Percentiles rank a stretch among this genome's conserved stretches.
These are phyloP conservation scores for Aspergillus chevalieri DNA, from an alignment of 2,329 filamentous ascomycete genomes.

Conservation along the genomic window DNA sequence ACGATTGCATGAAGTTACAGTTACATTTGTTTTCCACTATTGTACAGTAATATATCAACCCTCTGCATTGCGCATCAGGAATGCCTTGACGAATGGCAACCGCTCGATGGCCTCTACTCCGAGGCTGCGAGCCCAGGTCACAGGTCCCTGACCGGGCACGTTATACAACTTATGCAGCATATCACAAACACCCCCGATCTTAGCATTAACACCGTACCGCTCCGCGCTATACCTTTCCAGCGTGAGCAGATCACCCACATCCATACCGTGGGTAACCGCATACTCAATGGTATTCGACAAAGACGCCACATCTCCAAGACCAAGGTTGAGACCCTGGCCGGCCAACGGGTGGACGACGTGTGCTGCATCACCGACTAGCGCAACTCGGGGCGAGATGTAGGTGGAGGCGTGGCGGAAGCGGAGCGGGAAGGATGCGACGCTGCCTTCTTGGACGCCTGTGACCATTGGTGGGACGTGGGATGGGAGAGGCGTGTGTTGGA, in stretches of 20 bases:
- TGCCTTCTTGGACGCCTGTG: constrained; percentile 67
- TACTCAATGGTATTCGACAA: constrained; percentile 68
- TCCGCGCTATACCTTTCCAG: constrained; percentile 77
- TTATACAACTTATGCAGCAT: constrained; percentile 90
- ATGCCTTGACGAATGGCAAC: constrained; percentile 68
- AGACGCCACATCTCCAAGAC: constrained; percentile 79
- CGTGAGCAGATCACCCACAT: constrained; percentile 71
- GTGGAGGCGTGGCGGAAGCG: constrained; percentile 89
- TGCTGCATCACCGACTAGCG: constrained; percentile 87
- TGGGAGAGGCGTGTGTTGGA: constrained; percentile 59
- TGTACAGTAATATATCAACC: constrained; percentile 12
- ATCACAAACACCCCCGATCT: constrained; percentile 72
- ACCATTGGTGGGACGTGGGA: constrained; percentile 60
- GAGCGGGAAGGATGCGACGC: constrained; percentile 82
- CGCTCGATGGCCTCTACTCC: constrained; percentile 72
- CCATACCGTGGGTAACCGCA: constrained; percentile 75
- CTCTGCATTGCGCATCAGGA: constrained; percentile 69
- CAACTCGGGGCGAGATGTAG: constrained; percentile 84
- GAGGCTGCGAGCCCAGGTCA: constrained; percentile 72
- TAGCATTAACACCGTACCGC: constrained; percentile 74
- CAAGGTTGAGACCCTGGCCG: constrained; percentile 90
- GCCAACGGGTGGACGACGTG: constrained; percentile 93
- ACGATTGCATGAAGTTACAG: neutral
- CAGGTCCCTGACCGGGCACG: constrained; percentile 63
- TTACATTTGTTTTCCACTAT: constrained; percentile 2